Conservation (phyloP, 345 rosid genomes). For the Hypericum perforatum region DNA sequence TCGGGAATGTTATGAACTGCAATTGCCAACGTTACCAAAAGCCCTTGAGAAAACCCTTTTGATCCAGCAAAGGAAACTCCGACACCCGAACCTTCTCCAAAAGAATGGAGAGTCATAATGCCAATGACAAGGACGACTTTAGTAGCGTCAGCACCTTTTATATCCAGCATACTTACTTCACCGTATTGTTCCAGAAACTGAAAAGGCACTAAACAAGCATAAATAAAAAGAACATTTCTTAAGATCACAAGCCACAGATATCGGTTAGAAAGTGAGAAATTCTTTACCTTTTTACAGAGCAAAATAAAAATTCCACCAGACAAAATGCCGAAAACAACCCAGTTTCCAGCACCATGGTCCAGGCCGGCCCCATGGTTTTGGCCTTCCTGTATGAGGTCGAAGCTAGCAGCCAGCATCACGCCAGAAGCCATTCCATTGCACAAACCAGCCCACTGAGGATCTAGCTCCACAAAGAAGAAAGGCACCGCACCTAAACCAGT, state of each 20-base stretch:
- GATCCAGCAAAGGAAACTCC: conserved; percentile 99
- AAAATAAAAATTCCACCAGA: conserved; percentile 83
- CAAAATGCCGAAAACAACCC: conserved; percentile 83
- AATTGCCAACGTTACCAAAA: conserved; percentile 90
- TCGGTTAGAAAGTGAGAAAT: too few species aligned
- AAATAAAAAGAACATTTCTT: neutral
- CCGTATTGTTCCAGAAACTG: conserved; percentile 95
- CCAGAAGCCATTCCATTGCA: conserved; percentile 99
- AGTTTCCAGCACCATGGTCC: conserved; percentile 72
- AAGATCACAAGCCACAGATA: neutral
- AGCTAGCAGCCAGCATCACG: conserved; percentile 99
- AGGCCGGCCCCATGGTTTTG: conserved; percentile 15
- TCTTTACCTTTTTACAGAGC: conserved; percentile 83
- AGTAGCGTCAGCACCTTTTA: conserved; percentile 91
- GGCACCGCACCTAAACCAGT: conserved; percentile 98
- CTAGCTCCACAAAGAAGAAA: conserved; percentile 94
- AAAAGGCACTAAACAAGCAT: conserved; percentile 11
- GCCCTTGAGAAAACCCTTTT: conserved; percentile 94
- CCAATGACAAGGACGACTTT: conserved; percentile 95
- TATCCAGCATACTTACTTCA: conserved; percentile 97
- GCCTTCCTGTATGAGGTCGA: conserved; percentile 95
- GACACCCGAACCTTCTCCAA: conserved; percentile 98
- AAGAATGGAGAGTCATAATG: conserved; percentile 99
- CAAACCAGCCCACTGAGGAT: conserved; percentile 95
- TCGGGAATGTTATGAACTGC: conserved; percentile 98